Base-by-base conservation (phyloP, 1,284 basidiomycete species). In the Takashimella tepidaria region DNA sequence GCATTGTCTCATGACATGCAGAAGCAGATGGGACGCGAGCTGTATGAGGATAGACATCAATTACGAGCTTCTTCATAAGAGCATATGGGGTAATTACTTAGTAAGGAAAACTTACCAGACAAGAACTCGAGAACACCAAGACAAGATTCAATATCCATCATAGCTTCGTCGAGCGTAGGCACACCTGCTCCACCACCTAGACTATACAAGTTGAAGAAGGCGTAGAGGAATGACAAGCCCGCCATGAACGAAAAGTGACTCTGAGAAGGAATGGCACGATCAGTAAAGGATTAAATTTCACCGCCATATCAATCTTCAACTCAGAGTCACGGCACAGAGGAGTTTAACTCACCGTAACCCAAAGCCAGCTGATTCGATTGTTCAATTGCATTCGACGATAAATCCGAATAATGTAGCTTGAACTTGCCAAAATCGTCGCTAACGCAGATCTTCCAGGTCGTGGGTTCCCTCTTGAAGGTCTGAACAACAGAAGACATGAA, bases 331-430 rank as follows among this genome's bases (percentile, higher is more conserved):
- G n/a, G 31, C 31, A 59, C n/a, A n/a, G n/a, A n/a, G n/a, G n/a
- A n/a, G n/a, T n/a, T n/a, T n/a, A n/a, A n/a, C 69, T 64, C 49
- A 72, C 71, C 13, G 73, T 75, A 67, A 77, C 68, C 76, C 76
- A 77, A 21, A 74, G 61, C 69, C 75, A 77, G 55, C 67, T 72
- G 59, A 77, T 77, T 49, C 75, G 63, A 60, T 77, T 74, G 65
- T 73, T 76, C 41, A 74, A 57, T 59, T 76, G 74, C 70, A 76
- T 74, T 21, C 73, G 57, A 20, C 74, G 63, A 57, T 76, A 76
- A 45, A 77, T 77, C 37, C 75, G 58, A 54, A 77, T 76, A 37
- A 76, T 74, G 57, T 76, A 77, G 61, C 73, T 73, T 44, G 74
- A 76, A 31, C 72, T 74, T 6, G 72, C 68, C 12, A 77, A 62